Evolutionary conservation across 192 early-diverging fungal species (phyloP), one percentile per base, ranked within the genome.

Genomic region (Coemansia biformis): DNA sequence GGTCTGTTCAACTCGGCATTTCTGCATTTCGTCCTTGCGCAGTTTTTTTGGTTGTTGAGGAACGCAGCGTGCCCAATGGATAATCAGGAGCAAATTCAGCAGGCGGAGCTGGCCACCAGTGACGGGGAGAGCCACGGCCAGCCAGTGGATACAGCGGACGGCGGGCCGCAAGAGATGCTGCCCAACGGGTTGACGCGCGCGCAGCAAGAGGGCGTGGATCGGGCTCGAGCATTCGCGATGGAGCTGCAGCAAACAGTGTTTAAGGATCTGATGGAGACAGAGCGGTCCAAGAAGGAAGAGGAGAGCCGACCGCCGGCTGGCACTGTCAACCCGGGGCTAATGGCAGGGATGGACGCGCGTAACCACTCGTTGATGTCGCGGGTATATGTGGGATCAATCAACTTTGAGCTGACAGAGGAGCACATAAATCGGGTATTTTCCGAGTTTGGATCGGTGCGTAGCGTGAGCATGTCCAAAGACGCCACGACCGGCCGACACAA

Each of bases 371-470:
- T 75, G 24, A 57, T 75, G 55, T 75, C 72, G 26, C 63, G 86
- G 7, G 68, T 91, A 14, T 91, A 91, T 69, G 84, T 91, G 23
- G 89, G 89, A 17, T 91, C 89, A 16, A 87, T 91, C 24, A 85
- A 82, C 54, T 91, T 90, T 63, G 88, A 90, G 48, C 76, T 91
- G 43, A 88, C 79, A 0, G 89, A 92, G 43, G 80, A 78, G 24
- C 84, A 90, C 54, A 81, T 92, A n/a, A 66, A 79, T 32, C 77
- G 73, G 17, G 84, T 87, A 15, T 90, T 94, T 57, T 50, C 74
- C 12, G 82, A 87, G 50, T 94, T 86, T 62, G 91, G 91, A 0
- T 57, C 75, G 1, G 83, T 94, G 52, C 78, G 82, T 36, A 78
- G 79, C 36, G 64, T 92, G 29, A 87, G 83, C 51, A 84, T 94